Evolutionary conservation across 2,329 filamentous ascomycete genomes (phyloP).

Genomic region (Apiospora saccharicola): DNA sequence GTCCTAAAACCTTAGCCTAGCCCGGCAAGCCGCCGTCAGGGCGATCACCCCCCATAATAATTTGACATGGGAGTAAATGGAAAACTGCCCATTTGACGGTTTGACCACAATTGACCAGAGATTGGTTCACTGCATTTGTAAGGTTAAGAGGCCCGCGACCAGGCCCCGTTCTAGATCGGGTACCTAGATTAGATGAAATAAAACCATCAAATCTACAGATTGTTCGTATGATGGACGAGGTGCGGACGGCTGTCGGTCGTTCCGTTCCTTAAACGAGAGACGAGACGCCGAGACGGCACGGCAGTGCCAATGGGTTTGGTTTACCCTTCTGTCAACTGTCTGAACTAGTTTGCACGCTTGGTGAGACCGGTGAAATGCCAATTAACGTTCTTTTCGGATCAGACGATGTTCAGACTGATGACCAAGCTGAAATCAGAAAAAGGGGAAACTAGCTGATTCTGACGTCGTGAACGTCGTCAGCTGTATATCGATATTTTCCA

Average conservation of each 20-base stretch:
- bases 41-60: conserved; percentile 8
- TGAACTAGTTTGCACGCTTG: conserved; percentile 13
- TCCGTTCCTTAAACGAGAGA: not conserved
- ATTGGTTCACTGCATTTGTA: not conserved
- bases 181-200: conserved; percentile 4
- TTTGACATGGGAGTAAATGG: not conserved
- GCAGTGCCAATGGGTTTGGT: not conserved
- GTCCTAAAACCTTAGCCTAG: not conserved
- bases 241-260: conserved; percentile 14
- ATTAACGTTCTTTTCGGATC: not conserved
- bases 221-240: not conserved
- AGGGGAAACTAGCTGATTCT: not conserved
- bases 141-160: not conserved
- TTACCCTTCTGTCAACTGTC: not conserved
- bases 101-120: not conserved
- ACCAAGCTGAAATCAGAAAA: not conserved
- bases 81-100: not conserved
- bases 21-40: conserved; percentile 3
- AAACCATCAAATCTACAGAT: not conserved
- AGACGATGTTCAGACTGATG: not conserved
- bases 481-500: not conserved
- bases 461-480: not conserved
- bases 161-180: not conserved
- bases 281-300: not conserved
- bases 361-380: not conserved